These are phyloP conservation scores for Pseudogymnoascus sp. DNA, from an alignment of 2,329 filamentous ascomycete genomes.

Conservation along the genomic window DNA sequence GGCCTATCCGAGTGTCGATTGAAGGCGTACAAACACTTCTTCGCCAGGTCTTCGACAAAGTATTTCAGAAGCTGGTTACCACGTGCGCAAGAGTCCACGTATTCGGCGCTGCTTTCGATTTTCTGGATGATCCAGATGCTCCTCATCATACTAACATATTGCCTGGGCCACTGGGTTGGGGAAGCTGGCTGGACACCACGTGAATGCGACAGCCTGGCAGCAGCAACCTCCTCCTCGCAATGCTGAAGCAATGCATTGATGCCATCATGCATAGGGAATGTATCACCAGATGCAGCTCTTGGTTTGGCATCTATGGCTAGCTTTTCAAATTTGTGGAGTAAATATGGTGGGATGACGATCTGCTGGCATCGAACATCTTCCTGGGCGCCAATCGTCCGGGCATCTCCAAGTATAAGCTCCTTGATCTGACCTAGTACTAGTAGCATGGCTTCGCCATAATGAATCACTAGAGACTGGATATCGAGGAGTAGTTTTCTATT, in stretches of 20 bases:
- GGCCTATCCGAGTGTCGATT: neutral
- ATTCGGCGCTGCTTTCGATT: constrained; percentile 1
- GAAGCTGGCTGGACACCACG: neutral
- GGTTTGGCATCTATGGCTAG: constrained; percentile 2
- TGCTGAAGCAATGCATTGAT: constrained; percentile 10
- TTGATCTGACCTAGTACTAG: neutral
- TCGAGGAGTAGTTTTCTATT: neutral
- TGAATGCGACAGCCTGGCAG: neutral
- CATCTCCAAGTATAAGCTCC: neutral
- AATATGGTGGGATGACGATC: constrained; percentile 8
- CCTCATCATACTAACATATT: constrained; percentile 10
- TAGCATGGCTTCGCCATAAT: neutral
- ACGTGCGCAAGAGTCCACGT: neutral
- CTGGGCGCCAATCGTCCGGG: neutral
- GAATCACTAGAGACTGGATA: neutral
- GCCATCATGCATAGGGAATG: constrained; percentile 10
- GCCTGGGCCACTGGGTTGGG: constrained; percentile 3
- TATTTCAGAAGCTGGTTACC: constrained; percentile 8
- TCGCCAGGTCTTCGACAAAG: constrained; percentile 4
- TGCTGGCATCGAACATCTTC: constrained; percentile 5
- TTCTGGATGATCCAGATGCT: constrained; percentile 9
- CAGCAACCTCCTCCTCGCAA: neutral
- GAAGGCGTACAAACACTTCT: constrained; percentile 8
- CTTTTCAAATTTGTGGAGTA: constrained; percentile 8
- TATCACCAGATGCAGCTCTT: neutral